Base-by-base conservation (phyloP, 2,329 filamentous ascomycete species). In the Plectosphaerella plurivora region DNA sequence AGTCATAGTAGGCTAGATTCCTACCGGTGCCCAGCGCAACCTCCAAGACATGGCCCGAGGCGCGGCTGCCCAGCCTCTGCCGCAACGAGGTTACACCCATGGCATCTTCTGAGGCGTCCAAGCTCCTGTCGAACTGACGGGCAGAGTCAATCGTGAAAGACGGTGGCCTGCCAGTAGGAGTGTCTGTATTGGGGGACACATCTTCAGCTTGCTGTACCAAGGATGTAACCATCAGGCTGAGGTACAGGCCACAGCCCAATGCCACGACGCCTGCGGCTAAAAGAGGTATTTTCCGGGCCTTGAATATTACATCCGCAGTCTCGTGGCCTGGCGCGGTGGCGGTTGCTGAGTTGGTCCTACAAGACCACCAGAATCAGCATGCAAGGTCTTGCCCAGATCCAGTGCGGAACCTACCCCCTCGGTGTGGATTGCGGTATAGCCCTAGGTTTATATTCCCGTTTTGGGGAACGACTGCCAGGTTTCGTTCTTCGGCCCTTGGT, bases 21-120 rank as follows among this genome's bases (percentile, higher is more conserved):
- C 83, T 73, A 4, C 83, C 83, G 3, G 83, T 84, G 16, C 83
- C 83, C 52, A 86, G 75, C 16, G 82, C 82, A 12, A 86, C 73
- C 65, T 86, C 83, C 33, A 86, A 73, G 12, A 86, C 83, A 63
- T 83, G 71, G 2, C 83, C 83, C 1, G 63, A 63, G 6, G 78
- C 82, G 33, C 67, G 64, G 12, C 65, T 61, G 2, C 76, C 77
- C 24, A 87, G 68, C 20, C 69, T 67, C 49, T 69, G 68, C 11
- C 83, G 75, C 49, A 84, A 65, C 16, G 65, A 67, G 6, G 70
- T 74, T 57, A 86, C 75, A 47, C 83, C 82, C 71, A 78, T 78
- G 58, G 78, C 70, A 65, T 70, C 73, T 65, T 87, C 83, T 4
- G 78, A 77, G 59, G 74, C 68, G 62, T 84, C 74, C 37, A 86